Percentiles rank a stretch among this genome's conserved stretches.
These are phyloP conservation scores for Claviceps sp. DNA, from an alignment of 2,329 filamentous ascomycete genomes.

Conservation along the genomic window DNA sequence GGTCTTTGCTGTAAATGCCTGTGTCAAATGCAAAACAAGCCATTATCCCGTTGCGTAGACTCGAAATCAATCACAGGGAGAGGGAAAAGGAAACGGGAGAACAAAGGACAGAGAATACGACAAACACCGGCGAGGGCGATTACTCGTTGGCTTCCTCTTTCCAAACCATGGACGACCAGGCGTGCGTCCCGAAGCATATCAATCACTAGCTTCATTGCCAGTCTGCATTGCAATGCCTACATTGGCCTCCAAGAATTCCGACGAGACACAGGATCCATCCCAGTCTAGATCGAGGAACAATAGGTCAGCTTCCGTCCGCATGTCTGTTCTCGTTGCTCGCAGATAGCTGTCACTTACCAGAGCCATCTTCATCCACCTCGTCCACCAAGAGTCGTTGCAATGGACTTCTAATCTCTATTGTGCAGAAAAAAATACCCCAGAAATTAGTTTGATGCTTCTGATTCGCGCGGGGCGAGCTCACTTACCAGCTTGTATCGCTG, in stretches of 20 bases:
- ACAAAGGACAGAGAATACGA: background rate
- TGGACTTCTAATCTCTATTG: conserved; percentile 27
- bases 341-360: conserved; percentile 28
- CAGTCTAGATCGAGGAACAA: conserved; percentile 27
- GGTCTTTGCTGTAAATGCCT: background rate
- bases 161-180: background rate
- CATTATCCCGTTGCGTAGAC: background rate
- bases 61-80: background rate
- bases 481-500: conserved; percentile 16
- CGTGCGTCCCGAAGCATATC: conserved; percentile 6
- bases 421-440: background rate
- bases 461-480: background rate
- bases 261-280: conserved; percentile 41
- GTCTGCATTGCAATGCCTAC: conserved; percentile 31
- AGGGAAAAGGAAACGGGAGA: background rate
- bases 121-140: background rate
- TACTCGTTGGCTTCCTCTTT: background rate
- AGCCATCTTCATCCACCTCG: conserved; percentile 44
- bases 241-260: conserved; percentile 39
- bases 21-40: background rate
- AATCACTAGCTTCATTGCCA: conserved; percentile 26
- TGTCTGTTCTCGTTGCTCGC: background rate
- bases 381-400: conserved; percentile 43
- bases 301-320: conserved; percentile 8
- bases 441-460: background rate